Base-by-base conservation (phyloP, 345 rosid genomes). In the Hypericum androsaemum region DNA sequence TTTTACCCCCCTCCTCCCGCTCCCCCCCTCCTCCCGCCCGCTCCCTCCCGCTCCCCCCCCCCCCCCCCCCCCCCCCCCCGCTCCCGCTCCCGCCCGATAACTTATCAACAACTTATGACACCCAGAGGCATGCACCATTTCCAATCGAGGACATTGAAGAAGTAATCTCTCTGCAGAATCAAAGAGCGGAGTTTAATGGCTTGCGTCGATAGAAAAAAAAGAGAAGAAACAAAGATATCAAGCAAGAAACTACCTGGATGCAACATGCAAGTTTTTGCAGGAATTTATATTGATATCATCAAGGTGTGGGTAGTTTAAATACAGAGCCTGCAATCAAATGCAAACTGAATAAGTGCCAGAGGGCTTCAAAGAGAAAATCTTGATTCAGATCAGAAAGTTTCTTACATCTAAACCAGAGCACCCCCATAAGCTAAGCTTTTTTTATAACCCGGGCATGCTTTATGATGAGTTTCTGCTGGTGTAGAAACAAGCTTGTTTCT, bases 331-430 rank as follows among this genome's bases (percentile, higher is more conserved):
- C 73, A 80, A 48, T 67, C 44, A 65, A 65, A 50, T 45, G 53
- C 43, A 58, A 2, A 13, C 8, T 57, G 43, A 50, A 39, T 70
- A 43, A 76, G 75, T 71, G 63, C 39, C 37, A 42, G 12, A 6
- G 49, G 15, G 12, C 48, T 45, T 9, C 15, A 32, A 40, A 58
- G 48, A 56, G 41, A 43, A 16, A 44, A 46, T 10, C 13, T 36
- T 5, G 8, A 37, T 52, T 13, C 53, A 28, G 13, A 42, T 32
- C 32, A 12, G 7, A 53, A 44, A 45, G 16, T 57, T 64, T 49
- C 95, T 84, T 67, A 94, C 99, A 62, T 94, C 97, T 73, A 94
- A 77, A 52, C 95, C 87, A 43, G 88, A 83, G 77, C 99, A 88
- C 37, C 99, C 99, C 97, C 99, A 94, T 60, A 94, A 76, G 67